These are phyloP conservation scores for Eragrostis nindensis DNA, from an alignment of 176 grass and related monocot genomes.

Conservation along the genomic window DNA sequence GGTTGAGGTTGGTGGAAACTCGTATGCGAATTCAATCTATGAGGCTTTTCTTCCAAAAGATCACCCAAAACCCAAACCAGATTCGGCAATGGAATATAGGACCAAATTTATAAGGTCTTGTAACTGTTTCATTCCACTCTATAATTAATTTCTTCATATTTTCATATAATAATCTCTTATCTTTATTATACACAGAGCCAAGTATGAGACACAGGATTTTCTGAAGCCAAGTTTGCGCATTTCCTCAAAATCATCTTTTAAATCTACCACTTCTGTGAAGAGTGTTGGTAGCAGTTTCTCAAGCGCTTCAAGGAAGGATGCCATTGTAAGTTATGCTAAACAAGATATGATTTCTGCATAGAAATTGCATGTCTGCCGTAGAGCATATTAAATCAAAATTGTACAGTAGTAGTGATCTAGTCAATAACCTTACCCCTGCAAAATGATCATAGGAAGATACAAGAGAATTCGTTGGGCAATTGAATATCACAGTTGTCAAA, in stretches of 20 bases:
- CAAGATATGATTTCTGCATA: conserved; percentile 43
- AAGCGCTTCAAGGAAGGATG: conserved; percentile 61
- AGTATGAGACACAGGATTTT: conserved; percentile 97
- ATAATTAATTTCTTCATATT: conserved; percentile 22
- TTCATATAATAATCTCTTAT: conserved; percentile 35
- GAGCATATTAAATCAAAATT: conserved; percentile 37
- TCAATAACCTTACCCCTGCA: conserved; percentile 47
- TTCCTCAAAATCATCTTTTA: conserved; percentile 73
- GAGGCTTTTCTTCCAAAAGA: conserved; percentile 96
- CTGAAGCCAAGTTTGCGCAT: conserved; percentile 99
- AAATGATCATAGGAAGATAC: conserved; percentile 70
- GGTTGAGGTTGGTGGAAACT: conserved; percentile 97
- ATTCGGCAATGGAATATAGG: conserved; percentile 78
- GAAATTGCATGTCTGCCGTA: conserved; percentile 10
- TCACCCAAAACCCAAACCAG: conserved; percentile 77
- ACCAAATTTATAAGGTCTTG: conserved; percentile 88
- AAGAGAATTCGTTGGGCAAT: conserved; percentile 77
- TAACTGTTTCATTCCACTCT: conserved; percentile 26
- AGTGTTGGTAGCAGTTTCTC: conserved; percentile 47
- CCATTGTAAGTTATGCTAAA: conserved; percentile 57
- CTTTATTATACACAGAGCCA: conserved; percentile 63
- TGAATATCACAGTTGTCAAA: conserved; percentile 86
- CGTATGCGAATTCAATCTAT: conserved; percentile 99
- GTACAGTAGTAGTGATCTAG: conserved; percentile 35
- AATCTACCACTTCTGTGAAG: conserved; percentile 71